Percentiles rank a stretch among this genome's conserved stretches.
Evolutionary conservation across 108 stramenopile species (phyloP).

Genomic region (Mayamaea pseudoterrestris): DNA sequence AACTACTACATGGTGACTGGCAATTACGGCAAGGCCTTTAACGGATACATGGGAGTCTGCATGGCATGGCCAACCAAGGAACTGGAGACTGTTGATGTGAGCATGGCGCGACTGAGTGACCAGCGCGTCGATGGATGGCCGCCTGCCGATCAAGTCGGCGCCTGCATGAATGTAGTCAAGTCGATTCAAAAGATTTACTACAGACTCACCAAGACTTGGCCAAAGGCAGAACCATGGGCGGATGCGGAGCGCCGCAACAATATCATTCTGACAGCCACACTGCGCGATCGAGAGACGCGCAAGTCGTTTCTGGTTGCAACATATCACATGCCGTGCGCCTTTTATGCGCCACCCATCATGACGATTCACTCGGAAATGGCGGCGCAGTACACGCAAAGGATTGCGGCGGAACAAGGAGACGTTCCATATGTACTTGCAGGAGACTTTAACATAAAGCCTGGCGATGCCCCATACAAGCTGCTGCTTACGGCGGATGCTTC

Average conservation of each 20-base stretch:
- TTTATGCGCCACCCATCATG: conserved; percentile 76
- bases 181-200: not conserved
- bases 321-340: conserved; percentile 99
- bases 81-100: conserved; percentile 52
- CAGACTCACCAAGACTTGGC: not conserved
- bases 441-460: conserved; percentile 88
- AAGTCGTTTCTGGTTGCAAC: conserved; percentile 61
- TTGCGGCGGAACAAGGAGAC: not conserved
- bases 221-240: conserved; percentile 53
- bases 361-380: conserved; percentile 60
- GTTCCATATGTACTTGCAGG: conserved; percentile 67
- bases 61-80: conserved; percentile 57
- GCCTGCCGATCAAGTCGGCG: not conserved
- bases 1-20: conserved; percentile 84
- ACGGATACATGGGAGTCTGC: conserved; percentile 86
- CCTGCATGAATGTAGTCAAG: not conserved
- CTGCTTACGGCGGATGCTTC: conserved; percentile 63
- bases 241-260: conserved; percentile 63
- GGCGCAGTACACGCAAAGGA: conserved; percentile 1
- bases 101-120: conserved; percentile 59
- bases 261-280: conserved; percentile 41
- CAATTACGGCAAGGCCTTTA: conserved; percentile 83
- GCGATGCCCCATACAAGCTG: conserved; percentile 69
- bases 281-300: conserved; percentile 32
- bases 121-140: conserved; percentile 64